Percentiles rank a stretch among this genome's conserved stretches.
phyloP scores from a whole-genome alignment of 2,329 filamentous ascomycete species.

The Madurella mycetomatis region DNA sequence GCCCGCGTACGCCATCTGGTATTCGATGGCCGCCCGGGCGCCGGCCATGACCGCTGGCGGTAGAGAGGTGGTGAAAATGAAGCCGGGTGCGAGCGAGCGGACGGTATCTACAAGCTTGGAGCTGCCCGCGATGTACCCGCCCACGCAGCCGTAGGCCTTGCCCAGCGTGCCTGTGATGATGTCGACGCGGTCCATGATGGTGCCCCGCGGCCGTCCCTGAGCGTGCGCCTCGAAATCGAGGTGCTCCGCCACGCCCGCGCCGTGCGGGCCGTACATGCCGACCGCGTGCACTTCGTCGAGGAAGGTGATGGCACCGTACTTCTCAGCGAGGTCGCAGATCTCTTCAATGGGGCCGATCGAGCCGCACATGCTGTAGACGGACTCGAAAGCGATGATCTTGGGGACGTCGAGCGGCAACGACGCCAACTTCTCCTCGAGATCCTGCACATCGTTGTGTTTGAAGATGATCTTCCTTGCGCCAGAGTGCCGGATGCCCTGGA shows the following conservation, averaged over 20 bases:
- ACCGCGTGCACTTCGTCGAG: slow-evolving; percentile 98
- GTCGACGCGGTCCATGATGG: slow-evolving; percentile 91
- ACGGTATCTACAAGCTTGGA: slow-evolving; percentile 84
- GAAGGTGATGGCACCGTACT: slow-evolving; percentile 96
- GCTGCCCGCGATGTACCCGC: slow-evolving; percentile 93
- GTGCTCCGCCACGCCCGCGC: slow-evolving; percentile 94
- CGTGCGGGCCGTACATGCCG: slow-evolving; percentile 96
- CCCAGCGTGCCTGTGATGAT: slow-evolving; percentile 97
- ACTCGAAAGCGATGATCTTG: slow-evolving; percentile 98
- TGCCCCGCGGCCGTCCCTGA: slow-evolving; percentile 69
- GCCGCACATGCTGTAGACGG: slow-evolving; percentile 98
- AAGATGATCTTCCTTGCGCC: slow-evolving; percentile 97
- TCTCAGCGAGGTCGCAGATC: slow-evolving; percentile 94
- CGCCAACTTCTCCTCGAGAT: slow-evolving; percentile 88
- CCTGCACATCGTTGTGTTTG: slow-evolving; percentile 94
- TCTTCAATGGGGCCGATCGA: slow-evolving; percentile 93
- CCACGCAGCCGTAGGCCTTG: slow-evolving; percentile 96
- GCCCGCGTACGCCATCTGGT: slow-evolving; percentile 79
- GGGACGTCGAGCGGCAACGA: slow-evolving; percentile 78
- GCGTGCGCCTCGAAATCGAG: slow-evolving; percentile 87
- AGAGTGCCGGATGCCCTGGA: slow-evolving; percentile 96
- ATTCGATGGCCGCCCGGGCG: slow-evolving; percentile 85
- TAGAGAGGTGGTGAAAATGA: slow-evolving; percentile 97
- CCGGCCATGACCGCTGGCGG: slow-evolving; percentile 97
- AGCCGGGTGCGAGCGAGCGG: slow-evolving; percentile 89